Base-by-base conservation (phyloP, 2,329 filamentous ascomycete genomes). In the Aspergillus hortae region DNA sequence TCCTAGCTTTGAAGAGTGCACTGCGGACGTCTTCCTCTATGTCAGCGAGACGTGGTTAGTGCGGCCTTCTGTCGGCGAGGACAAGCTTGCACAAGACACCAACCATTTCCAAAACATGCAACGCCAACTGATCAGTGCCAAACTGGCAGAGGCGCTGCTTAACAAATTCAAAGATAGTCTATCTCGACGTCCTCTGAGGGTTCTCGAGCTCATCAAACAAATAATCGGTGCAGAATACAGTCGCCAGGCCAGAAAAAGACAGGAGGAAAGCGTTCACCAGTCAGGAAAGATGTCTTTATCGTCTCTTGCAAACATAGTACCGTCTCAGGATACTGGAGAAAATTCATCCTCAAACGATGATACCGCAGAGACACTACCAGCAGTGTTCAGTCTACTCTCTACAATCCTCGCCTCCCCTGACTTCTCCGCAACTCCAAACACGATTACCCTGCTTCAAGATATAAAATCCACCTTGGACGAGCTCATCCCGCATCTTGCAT, bases 81-180 rank as follows among this genome's bases (percentile, higher is more conserved):
- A 27, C 4, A 46, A 57, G 17, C 48, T 61, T 10, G n/a, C 46
- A n/a, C 46, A 53, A 14, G 55, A 57, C 14, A 53, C 61, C 27
- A 62, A 60, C 10, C 61, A 67, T 7, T 56, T 60, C 4, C 60
- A 63, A 19, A 54, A 58, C 15, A 66, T 72, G 4, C 51, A 71
- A n/a, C 61, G 66, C 42, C 71, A 68, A 45, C 55, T 76, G 15
- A 58, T 73, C 11, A 68, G 66, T 56, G 71, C 73, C 2, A 76
- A 75, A 50, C 51, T 76, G 33, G 65, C 72, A 5, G 71, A 75
- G 53, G 69, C 69, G 32, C 57, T 76, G 4, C 61, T 76, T 7
- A 66, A 70, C 15, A 68, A 67, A n/a, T 75, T 73, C 58, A 74
- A 73, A 50, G 71, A 75, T 51, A 69, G 63, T 17, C 58, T 76